phyloP scores from a whole-genome alignment of 495 filamentous ascomycete species.

The Oidiodendron maius region DNA sequence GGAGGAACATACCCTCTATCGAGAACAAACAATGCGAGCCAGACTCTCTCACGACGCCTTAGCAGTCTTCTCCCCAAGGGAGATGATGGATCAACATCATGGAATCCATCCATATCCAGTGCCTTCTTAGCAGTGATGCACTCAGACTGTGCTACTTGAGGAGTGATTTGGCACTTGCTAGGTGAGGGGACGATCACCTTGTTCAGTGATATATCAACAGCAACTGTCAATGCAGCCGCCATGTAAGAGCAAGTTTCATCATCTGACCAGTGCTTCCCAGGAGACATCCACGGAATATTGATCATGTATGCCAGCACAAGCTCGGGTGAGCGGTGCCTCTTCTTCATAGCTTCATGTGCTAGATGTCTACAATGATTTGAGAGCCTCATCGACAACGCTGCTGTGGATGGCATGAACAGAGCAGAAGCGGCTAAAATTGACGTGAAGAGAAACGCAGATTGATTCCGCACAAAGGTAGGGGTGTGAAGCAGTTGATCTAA shows the following conservation, averaged over 20 bases:
- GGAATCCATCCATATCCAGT: conserved; percentile 61
- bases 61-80: conserved; percentile 53
- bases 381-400: conserved; percentile 56
- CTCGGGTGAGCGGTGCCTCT: conserved; percentile 60
- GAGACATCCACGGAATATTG: conserved; percentile 73
- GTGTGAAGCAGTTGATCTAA: conserved; percentile 62
- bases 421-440: conserved; percentile 61
- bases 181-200: conserved; percentile 56
- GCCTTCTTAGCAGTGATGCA: conserved; percentile 61
- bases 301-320: conserved; percentile 71
- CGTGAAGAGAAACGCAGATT: conserved; percentile 66
- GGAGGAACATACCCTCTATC: conserved; percentile 53
- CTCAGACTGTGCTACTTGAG: conserved; percentile 51
- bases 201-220: conserved; percentile 62
- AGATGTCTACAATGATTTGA: conserved; percentile 58
- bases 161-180: conserved; percentile 37
- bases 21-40: conserved; percentile 68
- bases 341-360: conserved; percentile 50
- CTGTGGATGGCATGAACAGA: conserved; percentile 55
- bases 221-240: conserved; percentile 61
- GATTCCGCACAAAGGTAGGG: conserved; percentile 53
- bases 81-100: conserved; percentile 53
- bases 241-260: conserved; percentile 70
- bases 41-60: conserved; percentile 59
- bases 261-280: conserved; percentile 58